Evolutionary conservation across 2,329 filamentous ascomycete species (phyloP), one percentile per base, ranked within the genome.

Genomic region (Aureobasidium sp.): DNA sequence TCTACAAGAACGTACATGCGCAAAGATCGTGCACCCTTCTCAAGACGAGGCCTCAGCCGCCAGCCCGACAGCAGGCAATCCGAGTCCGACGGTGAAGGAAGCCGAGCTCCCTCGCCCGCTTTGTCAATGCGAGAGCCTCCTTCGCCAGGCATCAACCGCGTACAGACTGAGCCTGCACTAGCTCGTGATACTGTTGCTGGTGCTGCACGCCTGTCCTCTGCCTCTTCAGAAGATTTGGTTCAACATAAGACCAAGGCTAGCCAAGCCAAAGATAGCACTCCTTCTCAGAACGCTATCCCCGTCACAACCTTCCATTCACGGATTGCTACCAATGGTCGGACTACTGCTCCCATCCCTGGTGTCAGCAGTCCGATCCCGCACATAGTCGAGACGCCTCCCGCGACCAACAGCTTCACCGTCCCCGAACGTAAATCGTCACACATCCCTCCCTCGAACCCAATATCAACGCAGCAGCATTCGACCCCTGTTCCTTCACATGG

Each of bases 1-100:
- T 97, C 94, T 14, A 99, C 91, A 22, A 84, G 90, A 61, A 99
- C 94, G 5, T 64, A 49, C 36, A 60, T 42, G 44, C 57, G 57
- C 45, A 60, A 60, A 27, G 57, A 60, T 36, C 57, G 89, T 60
- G 79, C 85, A 3, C 85, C 88, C 0, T 88, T 91, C 67, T 88
- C 90, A 1, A 90, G 90, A 73, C 84, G 93, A 42, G 80, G 85
- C 48, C 80, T 80, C 5, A 82, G 84, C 47, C 84, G 84, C 63
- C 82, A 84, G 27, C 78, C 80, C n/a, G 87, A 80, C 15, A 85
- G 87, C 64, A 47, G 31, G 20, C 55, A 59, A 14, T 59, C 55
- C 14, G 79, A 79, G n/a, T 79, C 81, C 20, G 79, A 80, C 60
- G 74, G 77, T 41, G 77, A 78, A 41, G 71, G 36, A n/a, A 15